phyloP scores from a whole-genome alignment of 2,329 filamentous ascomycete species.

The Xenoacremonium recifei region DNA sequence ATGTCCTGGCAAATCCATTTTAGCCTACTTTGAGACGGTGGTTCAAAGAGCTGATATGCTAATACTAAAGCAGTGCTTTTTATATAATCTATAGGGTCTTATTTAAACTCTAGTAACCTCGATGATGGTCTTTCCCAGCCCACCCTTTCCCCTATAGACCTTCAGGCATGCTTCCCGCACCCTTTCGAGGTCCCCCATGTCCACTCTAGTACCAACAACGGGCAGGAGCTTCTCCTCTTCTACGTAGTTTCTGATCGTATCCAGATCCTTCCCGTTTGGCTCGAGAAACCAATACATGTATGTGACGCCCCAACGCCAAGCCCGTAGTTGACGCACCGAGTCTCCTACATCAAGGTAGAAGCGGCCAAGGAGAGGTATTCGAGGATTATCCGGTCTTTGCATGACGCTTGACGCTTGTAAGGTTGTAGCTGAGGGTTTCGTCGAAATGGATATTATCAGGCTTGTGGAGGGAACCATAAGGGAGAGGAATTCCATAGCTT shows the following conservation, averaged over 20 bases:
- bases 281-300: slow-evolving; percentile 37
- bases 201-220: slow-evolving; percentile 17
- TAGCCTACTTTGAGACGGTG: too few species aligned
- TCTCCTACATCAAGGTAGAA: slow-evolving; percentile 31
- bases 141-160: slow-evolving; percentile 37
- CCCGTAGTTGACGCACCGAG: slow-evolving; percentile 26
- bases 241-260: slow-evolving; percentile 9
- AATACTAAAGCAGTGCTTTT: too few species aligned
- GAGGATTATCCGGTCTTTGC: slow-evolving; percentile 17
- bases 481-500: slow-evolving; percentile 32
- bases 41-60: too few species aligned
- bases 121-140: slow-evolving; percentile 39
- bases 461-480: slow-evolving; percentile 34
- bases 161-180: slow-evolving; percentile 36
- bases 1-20: too few species aligned
- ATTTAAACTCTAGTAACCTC: slow-evolving; percentile 5
- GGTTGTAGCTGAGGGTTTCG: slow-evolving; percentile 32
- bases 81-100: too few species aligned
- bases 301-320: slow-evolving; percentile 32
- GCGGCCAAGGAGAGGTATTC: slow-evolving; percentile 22
- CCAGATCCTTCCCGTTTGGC: slow-evolving; percentile 28
- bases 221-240: slow-evolving; percentile 16
- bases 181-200: slow-evolving; percentile 33
- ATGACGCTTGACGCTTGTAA: slow-evolving; percentile 32
- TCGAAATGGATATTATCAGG: slow-evolving; percentile 35